Base-by-base conservation (phyloP, 2,329 filamentous ascomycete species). In the Diaporthe capsici region DNA sequence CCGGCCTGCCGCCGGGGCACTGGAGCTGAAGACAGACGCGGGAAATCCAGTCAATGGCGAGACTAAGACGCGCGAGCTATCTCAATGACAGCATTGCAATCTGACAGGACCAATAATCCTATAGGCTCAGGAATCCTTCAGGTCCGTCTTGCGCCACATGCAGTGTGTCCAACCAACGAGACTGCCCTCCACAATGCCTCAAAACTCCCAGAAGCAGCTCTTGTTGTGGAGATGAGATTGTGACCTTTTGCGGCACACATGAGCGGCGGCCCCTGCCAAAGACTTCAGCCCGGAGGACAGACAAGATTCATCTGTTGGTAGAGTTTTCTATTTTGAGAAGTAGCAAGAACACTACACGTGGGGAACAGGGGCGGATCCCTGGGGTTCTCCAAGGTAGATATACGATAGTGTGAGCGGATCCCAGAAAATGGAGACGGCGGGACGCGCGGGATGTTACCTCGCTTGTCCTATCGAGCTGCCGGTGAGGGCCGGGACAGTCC, bases 381-480 rank as follows among this genome's bases (percentile, higher is more conserved):
- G 63, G 31, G 22, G 3, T 34, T 37, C 13, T 68, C 17, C 31
- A 15, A 9, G 13, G 53, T 31, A n/a, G 31, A 34, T 67, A 67
- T 67, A 49, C 61, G 44, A 49, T 31, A 42, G 61, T 67, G 25
- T 37, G 61, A n/a, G 28, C 25, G 61, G 61, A 65, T n/a, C 61
- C 42, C 61, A 67, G 34, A 67, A 67, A 49, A 67, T 67, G 61
- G 61, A n/a, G 61, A 67, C 44, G 34, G 20, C 63, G 63, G 63
- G 44, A 51, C 39, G 63, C 25, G 47, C 63, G 63, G 63, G 63
- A 68, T 68, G 44, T 47, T 53, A 68, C 63, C 63, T 68, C 63
- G 44, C 63, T 53, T 53, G 61, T 63, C 25, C 25, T 37, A 63
- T 20, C 37, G 61, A 49, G 61, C 37, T 51, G 25, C 63, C 63